Evolutionary conservation across 148 eudicot genomes (phyloP).

Genomic region (Oxyria digyna): DNA sequence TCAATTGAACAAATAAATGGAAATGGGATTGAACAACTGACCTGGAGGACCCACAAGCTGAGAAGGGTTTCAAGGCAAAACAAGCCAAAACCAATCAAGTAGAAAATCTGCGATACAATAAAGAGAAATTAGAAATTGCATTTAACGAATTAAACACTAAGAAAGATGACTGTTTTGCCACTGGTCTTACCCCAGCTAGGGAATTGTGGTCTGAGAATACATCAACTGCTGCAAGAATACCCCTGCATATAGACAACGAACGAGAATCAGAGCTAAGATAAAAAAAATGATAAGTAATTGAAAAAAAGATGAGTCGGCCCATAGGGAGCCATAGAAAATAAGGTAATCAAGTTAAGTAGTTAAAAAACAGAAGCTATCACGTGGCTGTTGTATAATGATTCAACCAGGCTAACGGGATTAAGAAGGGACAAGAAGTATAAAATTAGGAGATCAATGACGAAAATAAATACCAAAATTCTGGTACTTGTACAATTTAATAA

Average conservation of each 20-base stretch:
- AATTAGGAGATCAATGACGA: not conserved
- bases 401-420: not conserved
- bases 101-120: constrained; percentile 58
- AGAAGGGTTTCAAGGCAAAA: constrained; percentile 86
- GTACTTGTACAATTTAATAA: not conserved
- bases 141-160: not conserved
- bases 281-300: constrained; percentile 4
- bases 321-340: not conserved
- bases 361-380: too few relatives aligned
- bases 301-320: not conserved
- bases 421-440: not conserved
- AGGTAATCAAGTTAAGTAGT: not conserved
- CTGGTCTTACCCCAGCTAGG: constrained; percentile 59
- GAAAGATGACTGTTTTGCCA: not conserved
- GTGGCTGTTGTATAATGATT: too few relatives aligned
- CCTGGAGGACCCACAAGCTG: constrained; percentile 99
- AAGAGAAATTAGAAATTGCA: not conserved
- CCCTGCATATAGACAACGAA: constrained; percentile 35
- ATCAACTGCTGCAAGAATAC: constrained; percentile 87
- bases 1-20: not conserved
- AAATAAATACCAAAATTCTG: not conserved
- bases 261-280: not conserved
- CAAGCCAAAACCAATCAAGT: constrained; percentile 71
- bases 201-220: constrained; percentile 59
- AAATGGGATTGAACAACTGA: constrained; percentile 20